Evolutionary conservation across 176 grass and related monocot species (phyloP), one percentile per base, ranked within the genome.

Genomic region (Tillandsia leiboldiana): DNA sequence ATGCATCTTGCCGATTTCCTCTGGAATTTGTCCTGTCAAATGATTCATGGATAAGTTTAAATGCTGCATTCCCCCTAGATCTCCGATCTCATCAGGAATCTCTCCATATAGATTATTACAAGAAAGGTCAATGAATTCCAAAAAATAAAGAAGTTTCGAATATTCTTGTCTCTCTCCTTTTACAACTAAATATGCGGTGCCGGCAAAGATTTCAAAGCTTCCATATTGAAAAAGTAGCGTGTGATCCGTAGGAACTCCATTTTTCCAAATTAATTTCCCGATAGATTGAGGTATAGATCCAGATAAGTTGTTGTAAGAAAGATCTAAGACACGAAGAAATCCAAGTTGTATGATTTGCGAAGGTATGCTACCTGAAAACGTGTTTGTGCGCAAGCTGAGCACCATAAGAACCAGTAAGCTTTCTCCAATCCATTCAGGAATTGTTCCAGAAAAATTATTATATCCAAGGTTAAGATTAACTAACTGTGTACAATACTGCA

Each of bases 281-380:
- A 84, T 12, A 81, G 61, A 15, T 67, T 57, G 64, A 51, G 51
- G 68, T 75, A 85, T 76, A 14, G 62, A 18, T 8, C 83, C 77
- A 33, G 29, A 51, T 10, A 85, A 72, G 33, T 42, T 42, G 33
- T 42, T 42, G 33, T 42, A 3, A 42, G 33, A 42, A 42, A 42
- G 33, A 42, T 42, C 33, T 42, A 42, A 42, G 33, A 42, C 33
- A 6, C 33, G 3, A 6, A 42, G 33, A 42, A 6, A 42, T 42
- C 33, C 33, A 1, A 42, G 33, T 42, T 42, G 33, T 42, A 5
- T 0, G 33, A 42, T 42, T 42, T 42, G 33, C 0, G 33, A 42
- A 0, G 33, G 33, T 3, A 42, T 42, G 33, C 33, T 42, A 42
- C 33, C 33, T 42, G 33, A 42, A 42, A 42, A 42, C 33, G 4